Conservation (phyloP, 1,139 yeast genomes). For the Nadsonia starkeyi-henricii region DNA sequence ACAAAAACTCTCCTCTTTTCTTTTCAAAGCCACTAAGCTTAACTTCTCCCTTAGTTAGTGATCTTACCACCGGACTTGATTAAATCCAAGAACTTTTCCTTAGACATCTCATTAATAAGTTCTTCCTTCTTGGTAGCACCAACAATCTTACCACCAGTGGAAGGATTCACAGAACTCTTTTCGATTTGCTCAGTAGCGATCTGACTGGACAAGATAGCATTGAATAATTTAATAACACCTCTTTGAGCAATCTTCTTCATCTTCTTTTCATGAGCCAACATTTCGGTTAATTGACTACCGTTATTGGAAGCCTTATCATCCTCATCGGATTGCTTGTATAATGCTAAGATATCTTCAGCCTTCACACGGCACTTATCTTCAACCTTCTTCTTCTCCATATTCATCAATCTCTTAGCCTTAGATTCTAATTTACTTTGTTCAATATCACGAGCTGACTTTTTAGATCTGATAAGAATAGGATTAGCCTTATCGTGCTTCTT, state of each 20-base stretch:
- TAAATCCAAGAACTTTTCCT: slow-evolving; percentile 78
- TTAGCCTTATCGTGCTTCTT: slow-evolving; percentile 81
- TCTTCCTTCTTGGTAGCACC: slow-evolving; percentile 37
- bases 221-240: slow-evolving; percentile 86
- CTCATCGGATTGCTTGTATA: slow-evolving; percentile 24
- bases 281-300: slow-evolving; percentile 37
- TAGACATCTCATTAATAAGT: slow-evolving; percentile 61
- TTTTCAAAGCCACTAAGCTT: neutral
- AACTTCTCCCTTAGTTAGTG: neutral
- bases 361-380: slow-evolving; percentile 57
- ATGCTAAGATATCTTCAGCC: slow-evolving; percentile 43
- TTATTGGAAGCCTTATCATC: slow-evolving; percentile 19
- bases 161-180: slow-evolving; percentile 13
- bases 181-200: slow-evolving; percentile 29
- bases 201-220: slow-evolving; percentile 82
- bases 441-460: slow-evolving; percentile 48
- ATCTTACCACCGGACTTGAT: slow-evolving; percentile 58
- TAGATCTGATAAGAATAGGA: slow-evolving; percentile 73
- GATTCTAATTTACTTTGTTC: slow-evolving; percentile 74
- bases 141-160: slow-evolving; percentile 2
- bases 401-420: slow-evolving; percentile 61
- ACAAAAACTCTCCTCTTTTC: too few relatives aligned
- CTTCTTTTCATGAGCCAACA: slow-evolving; percentile 55
- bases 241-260: slow-evolving; percentile 78
- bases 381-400: slow-evolving; percentile 55